Percentiles rank a stretch among this genome's conserved stretches.
phyloP scores from a whole-genome alignment of 345 rosid species.

The Mangifera indica region DNA sequence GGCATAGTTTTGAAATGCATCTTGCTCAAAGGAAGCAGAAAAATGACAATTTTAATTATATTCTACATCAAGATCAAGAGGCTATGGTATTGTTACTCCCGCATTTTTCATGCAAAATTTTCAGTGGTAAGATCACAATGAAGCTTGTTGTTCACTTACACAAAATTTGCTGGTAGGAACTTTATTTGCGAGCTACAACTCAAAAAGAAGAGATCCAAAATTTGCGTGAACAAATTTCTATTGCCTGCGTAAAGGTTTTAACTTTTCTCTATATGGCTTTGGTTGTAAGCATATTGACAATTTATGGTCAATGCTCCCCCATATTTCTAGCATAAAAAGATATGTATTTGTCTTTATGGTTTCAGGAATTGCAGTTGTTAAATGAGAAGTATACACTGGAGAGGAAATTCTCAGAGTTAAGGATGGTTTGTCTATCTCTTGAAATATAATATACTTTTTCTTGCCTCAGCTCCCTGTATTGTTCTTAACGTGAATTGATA shows the following conservation, averaged over 20 bases:
- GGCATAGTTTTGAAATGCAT: slow-evolving; percentile 40
- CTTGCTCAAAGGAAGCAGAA: slow-evolving; percentile 41
- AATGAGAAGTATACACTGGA: slow-evolving; percentile 77
- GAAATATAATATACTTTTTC: neutral
- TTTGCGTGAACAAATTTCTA: slow-evolving; percentile 76
- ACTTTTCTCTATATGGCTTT: slow-evolving; percentile 12
- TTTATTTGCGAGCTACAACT: slow-evolving; percentile 51
- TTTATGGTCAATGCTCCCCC: neutral
- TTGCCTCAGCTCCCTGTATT: neutral
- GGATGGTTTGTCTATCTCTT: slow-evolving; percentile 64
- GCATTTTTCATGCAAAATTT: slow-evolving; percentile 11
- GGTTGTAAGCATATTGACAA: slow-evolving; percentile 14
- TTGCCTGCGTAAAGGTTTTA: slow-evolving; percentile 68
- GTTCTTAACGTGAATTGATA: slow-evolving; percentile 18
- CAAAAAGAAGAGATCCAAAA: slow-evolving; percentile 71
- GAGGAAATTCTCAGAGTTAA: slow-evolving; percentile 83
- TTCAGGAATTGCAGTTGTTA: slow-evolving; percentile 81
- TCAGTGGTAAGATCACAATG: slow-evolving; percentile 11
- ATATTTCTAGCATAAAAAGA: slow-evolving; percentile 17
- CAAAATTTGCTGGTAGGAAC: slow-evolving; percentile 47
- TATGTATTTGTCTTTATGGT: slow-evolving; percentile 23
- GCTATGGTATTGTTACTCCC: slow-evolving; percentile 50
- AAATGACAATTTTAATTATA: slow-evolving; percentile 36
- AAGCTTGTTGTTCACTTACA: slow-evolving; percentile 24
- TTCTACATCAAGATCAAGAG: slow-evolving; percentile 45